A percentile compares a stretch with the other conserved stretches of the same genome.
Conservation (phyloP, 768 basidiomycete genomes). For the Suillus subaureus region DNA sequence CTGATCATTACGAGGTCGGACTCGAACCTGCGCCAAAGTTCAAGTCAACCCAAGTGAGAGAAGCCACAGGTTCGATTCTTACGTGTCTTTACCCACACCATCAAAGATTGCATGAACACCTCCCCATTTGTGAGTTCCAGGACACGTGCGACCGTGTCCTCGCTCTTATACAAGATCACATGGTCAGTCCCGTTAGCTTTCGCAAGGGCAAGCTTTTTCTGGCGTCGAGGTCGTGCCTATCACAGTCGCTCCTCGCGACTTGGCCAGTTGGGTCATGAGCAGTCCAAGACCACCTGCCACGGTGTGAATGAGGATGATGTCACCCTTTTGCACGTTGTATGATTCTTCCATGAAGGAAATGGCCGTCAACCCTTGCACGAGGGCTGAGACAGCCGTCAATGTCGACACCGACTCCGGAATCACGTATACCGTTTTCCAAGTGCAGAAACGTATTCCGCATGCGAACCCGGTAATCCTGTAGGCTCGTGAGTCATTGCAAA, state of each 20-base stretch:
- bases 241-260: conserved; percentile 77
- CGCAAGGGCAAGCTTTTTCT: conserved; percentile 83
- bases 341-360: conserved; percentile 81
- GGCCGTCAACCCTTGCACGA: conserved; percentile 80
- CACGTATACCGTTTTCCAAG: conserved; percentile 62
- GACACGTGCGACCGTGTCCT: conserved; percentile 74
- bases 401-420: conserved; percentile 65
- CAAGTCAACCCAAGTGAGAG: conserved; percentile 5
- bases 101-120: conserved; percentile 88
- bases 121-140: conserved; percentile 75
- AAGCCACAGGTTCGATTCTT: conserved; percentile 30
- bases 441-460: conserved; percentile 72
- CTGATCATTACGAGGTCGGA: conserved; percentile 78
- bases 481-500: not conserved
- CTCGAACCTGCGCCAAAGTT: conserved; percentile 56
- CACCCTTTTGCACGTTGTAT: conserved; percentile 78
- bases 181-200: conserved; percentile 81
- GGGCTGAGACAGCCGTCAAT: conserved; percentile 62
- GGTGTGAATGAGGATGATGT: conserved; percentile 84
- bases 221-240: conserved; percentile 90
- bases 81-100: conserved; percentile 97
- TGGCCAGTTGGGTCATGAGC: conserved; percentile 67
- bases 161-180: conserved; percentile 79
- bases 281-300: conserved; percentile 89
- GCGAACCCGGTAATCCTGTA: conserved; percentile 50